Base-by-base conservation (phyloP, 352 stramenopile genomes). In the Phytophthora brassicae region DNA sequence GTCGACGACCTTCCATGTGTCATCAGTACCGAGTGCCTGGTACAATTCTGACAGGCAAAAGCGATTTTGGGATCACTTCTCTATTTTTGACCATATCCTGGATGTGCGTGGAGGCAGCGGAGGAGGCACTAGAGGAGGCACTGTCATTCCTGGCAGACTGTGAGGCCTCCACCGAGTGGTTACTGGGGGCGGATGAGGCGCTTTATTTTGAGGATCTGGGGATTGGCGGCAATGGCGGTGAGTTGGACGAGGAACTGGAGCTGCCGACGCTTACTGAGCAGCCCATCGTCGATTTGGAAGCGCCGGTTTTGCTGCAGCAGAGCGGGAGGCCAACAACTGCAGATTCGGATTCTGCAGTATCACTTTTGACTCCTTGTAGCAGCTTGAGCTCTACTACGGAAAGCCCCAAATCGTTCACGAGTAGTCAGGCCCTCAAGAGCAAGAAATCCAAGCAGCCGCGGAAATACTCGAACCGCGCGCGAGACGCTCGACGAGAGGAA, bases 61-160 rank as follows among this genome's bases (percentile, higher is more conserved):
- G n/a, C n/a, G n/a, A n/a, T n/a, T n/a, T n/a, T n/a, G n/a, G n/a
- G n/a, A n/a, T n/a, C n/a, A n/a, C n/a, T n/a, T n/a, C n/a, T n/a
- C n/a, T n/a, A n/a, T n/a, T n/a, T n/a, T n/a, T n/a, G n/a, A n/a
- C n/a, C n/a, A n/a, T n/a, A n/a, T n/a, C 13, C 53, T 61, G 11
- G 60, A 22, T 6, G 58, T 60, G 28, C 51, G n/a, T 59, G 24
- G 58, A 65, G 9, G 16, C 63, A 6, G 61, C 64, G 31, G 52
- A 66, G 31, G 36, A 61, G 60, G 31, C 61, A 59, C 61, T 84
- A 44, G 53, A 78, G 64, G 72, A 72, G 43, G 73, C 75, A 46
- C 47, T 74, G 12, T 75, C 72, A 19, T 81, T 78, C 50, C 64
- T 80, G 23, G 60, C 48, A 20, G 60, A 81, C 31, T 81, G 63